Evolutionary conservation across 2,329 filamentous ascomycete species (phyloP).

Genomic region (Ophiostoma montium): DNA sequence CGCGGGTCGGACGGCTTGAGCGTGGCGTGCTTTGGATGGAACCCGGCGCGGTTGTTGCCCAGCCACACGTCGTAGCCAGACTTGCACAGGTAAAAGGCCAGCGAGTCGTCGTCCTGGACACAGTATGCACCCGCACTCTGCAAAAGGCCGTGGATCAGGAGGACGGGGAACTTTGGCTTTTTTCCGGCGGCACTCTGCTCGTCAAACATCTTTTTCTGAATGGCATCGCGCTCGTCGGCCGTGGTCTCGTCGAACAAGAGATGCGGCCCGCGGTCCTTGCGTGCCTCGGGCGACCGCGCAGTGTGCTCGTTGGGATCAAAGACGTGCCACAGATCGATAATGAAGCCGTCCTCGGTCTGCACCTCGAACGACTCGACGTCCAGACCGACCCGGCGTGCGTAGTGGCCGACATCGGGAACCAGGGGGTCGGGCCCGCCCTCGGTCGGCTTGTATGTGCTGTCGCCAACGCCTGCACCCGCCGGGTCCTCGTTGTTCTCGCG

Average conservation of each 20-base stretch:
- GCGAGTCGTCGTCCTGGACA: constrained; percentile 74
- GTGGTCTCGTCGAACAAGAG: constrained; percentile 41
- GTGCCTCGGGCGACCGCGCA: constrained; percentile 32
- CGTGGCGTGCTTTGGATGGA: constrained; percentile 59
- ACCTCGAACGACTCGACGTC: constrained; percentile 74
- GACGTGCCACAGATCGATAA: constrained; percentile 79
- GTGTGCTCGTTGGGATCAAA: constrained; percentile 68
- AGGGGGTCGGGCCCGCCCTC: constrained; percentile 72
- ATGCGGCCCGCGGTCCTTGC: constrained; percentile 39
- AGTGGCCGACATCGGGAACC: constrained; percentile 68
- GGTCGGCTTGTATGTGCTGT: constrained; percentile 48
- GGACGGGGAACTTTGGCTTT: constrained; percentile 58
- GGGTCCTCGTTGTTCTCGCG: constrained; percentile 27
- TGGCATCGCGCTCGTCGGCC: constrained; percentile 5
- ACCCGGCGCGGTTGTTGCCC: constrained; percentile 84
- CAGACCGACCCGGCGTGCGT: constrained; percentile 74
- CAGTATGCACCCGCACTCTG: constrained; percentile 84
- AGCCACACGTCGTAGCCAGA: constrained; percentile 91
- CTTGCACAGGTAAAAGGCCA: constrained; percentile 87
- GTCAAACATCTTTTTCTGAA: constrained; percentile 7
- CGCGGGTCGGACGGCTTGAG: constrained; percentile 64
- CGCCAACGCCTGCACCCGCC: constrained; percentile 10
- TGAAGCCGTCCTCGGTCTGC: constrained; percentile 86
- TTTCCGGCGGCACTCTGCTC: neutral
- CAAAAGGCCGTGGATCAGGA: constrained; percentile 77